phyloP scores from a whole-genome alignment of 345 rosid species.

The Brassica cretica region DNA sequence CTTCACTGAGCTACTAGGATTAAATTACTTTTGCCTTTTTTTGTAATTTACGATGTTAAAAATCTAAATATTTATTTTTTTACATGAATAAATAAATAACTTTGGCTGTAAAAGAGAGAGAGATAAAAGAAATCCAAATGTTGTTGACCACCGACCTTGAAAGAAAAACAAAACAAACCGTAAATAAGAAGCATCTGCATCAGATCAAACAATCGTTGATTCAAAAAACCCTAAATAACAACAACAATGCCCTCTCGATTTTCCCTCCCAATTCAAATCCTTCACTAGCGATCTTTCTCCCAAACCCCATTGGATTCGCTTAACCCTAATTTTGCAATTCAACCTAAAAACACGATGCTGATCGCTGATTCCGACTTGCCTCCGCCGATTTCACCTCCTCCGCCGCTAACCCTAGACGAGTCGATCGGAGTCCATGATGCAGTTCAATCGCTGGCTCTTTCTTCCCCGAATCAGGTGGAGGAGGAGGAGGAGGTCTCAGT shows the following conservation, averaged over 20 bases:
- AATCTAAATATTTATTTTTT: no score
- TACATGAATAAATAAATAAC: neutral
- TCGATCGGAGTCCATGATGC: neutral
- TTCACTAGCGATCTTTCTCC: neutral
- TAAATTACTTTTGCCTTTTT: no score
- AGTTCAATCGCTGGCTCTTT: constrained; percentile 21
- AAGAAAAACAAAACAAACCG: neutral
- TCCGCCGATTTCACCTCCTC: neutral
- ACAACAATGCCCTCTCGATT: neutral
- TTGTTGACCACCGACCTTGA: neutral
- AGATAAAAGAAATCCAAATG: neutral
- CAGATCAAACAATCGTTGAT: neutral
- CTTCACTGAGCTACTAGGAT: no score
- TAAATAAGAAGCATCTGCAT: neutral
- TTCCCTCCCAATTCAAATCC: neutral
- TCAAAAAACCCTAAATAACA: neutral
- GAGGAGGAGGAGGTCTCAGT: neutral
- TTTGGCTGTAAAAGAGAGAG: neutral
- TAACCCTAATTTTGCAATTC: neutral
- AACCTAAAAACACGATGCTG: neutral
- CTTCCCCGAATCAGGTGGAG: constrained; percentile 12
- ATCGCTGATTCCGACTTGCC: neutral
- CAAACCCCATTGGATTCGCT: neutral
- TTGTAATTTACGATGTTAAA: no score
- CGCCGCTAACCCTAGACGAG: neutral